phyloP scores from a whole-genome alignment of 2,329 filamentous ascomycete genomes.

The Beauveria medogensis region DNA sequence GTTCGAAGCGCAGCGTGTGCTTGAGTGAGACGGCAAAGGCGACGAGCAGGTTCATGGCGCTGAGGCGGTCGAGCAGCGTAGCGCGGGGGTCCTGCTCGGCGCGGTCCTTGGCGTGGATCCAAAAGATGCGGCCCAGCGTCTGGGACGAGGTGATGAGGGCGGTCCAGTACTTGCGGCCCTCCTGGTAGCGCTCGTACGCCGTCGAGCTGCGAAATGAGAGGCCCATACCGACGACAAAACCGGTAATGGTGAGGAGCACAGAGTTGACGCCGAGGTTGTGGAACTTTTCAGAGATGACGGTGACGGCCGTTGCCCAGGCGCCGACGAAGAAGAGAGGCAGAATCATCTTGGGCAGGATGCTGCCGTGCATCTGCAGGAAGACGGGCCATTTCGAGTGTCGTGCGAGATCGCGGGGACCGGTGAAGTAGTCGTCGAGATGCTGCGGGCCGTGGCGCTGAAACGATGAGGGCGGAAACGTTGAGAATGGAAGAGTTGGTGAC shows the following conservation, averaged over 20 bases:
- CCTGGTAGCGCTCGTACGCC: constrained; percentile 65
- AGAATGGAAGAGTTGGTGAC: constrained; percentile 24
- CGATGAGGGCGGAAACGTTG: constrained; percentile 20
- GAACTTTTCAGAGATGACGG: constrained; percentile 41
- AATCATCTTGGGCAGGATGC: constrained; percentile 66
- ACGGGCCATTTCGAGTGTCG: constrained; percentile 71
- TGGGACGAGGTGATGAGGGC: constrained; percentile 54
- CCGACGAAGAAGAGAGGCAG: constrained; percentile 57
- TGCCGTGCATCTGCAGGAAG: constrained; percentile 69
- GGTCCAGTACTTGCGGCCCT: constrained; percentile 57
- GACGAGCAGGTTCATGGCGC: constrained; percentile 68
- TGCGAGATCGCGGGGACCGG: constrained; percentile 59
- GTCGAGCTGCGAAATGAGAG: constrained; percentile 70
- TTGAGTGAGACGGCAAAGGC: constrained; percentile 73
- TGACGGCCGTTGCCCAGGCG: constrained; percentile 59
- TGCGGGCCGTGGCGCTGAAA: constrained; percentile 28
- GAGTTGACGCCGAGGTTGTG: constrained; percentile 28
- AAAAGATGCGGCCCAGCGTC: constrained; percentile 68
- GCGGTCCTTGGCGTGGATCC: constrained; percentile 65
- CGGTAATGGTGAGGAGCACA: constrained; percentile 56
- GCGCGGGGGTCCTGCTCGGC: constrained; percentile 47
- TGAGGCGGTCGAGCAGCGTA: constrained; percentile 62
- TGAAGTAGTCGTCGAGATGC: constrained; percentile 55
- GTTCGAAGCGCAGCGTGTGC: constrained; percentile 77
- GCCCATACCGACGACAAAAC: constrained; percentile 75